phyloP scores from a whole-genome alignment of 306 rosid genomes.

The Trichosanthes cucumerina region DNA sequence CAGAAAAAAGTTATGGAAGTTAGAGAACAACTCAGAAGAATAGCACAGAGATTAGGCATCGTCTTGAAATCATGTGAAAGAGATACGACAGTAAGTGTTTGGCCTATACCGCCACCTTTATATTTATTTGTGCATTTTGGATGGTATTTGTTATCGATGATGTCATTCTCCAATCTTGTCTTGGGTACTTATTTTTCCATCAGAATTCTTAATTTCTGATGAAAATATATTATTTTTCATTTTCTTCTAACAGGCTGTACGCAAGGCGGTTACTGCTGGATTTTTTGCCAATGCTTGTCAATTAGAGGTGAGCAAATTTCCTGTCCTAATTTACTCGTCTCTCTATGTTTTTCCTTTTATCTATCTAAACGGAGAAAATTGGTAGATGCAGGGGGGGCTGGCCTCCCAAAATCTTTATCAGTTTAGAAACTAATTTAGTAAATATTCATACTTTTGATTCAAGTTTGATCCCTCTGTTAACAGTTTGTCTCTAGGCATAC shows the following conservation, averaged over 20 bases:
- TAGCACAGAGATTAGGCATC: slow-evolving; percentile 74
- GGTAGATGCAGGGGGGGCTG: background rate
- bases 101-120: background rate
- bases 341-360: background rate
- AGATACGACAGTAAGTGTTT: slow-evolving; percentile 48
- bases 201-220: background rate
- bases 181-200: background rate
- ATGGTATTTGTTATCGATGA: background rate
- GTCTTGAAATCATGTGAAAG: slow-evolving; percentile 60
- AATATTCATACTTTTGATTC: background rate
- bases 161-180: background rate
- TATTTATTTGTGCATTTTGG: background rate
- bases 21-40: slow-evolving; percentile 81
- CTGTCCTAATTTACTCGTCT: background rate
- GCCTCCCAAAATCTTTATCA: background rate
- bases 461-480: background rate
- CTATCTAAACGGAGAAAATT: background rate
- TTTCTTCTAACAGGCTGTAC: slow-evolving; percentile 42
- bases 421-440: background rate
- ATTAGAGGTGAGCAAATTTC: slow-evolving; percentile 48
- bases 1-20: slow-evolving; percentile 85
- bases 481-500: background rate
- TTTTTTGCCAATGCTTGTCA: slow-evolving; percentile 72
- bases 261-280: slow-evolving; percentile 75
- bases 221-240: background rate